phyloP scores from a whole-genome alignment of 768 basidiomycete genomes.

The Pisolithus orientalis region DNA sequence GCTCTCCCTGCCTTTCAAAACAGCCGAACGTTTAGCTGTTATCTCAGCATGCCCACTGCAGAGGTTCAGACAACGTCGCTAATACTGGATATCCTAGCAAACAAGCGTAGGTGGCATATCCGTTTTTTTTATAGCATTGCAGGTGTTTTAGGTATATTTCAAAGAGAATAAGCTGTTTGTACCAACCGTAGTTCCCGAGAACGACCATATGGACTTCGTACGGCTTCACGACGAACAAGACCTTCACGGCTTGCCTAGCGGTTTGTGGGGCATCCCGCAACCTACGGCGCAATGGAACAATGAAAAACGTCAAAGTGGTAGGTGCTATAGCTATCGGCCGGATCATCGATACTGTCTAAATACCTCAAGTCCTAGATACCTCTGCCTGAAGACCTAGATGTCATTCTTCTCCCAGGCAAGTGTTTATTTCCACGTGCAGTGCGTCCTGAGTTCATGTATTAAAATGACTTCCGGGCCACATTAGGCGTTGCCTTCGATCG shows the following conservation, averaged over 20 bases:
- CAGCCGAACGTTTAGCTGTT: slow-evolving; percentile 58
- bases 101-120: slow-evolving; percentile 36
- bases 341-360: background rate
- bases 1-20: slow-evolving; percentile 44
- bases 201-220: slow-evolving; percentile 57
- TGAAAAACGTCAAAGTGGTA: slow-evolving; percentile 46
- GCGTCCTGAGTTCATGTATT: slow-evolving; percentile 6
- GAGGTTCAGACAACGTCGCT: slow-evolving; percentile 58
- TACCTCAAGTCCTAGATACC: slow-evolving; percentile 22
- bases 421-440: slow-evolving; percentile 5
- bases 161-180: slow-evolving; percentile 65
- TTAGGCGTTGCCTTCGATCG: slow-evolving; percentile 73
- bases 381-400: slow-evolving; percentile 42
- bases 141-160: background rate
- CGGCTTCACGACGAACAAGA: slow-evolving; percentile 55
- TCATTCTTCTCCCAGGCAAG: slow-evolving; percentile 65
- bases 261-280: slow-evolving; percentile 74
- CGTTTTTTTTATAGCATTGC: background rate
- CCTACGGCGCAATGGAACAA: slow-evolving; percentile 43
- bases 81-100: slow-evolving; percentile 44
- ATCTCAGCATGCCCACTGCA: slow-evolving; percentile 71
- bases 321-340: slow-evolving; percentile 15
- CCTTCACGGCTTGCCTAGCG: slow-evolving; percentile 47
- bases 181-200: slow-evolving; percentile 50
- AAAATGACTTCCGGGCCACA: slow-evolving; percentile 4